Base-by-base conservation (phyloP, 2,329 filamentous ascomycete genomes). In the Hysterium pulicare region DNA sequence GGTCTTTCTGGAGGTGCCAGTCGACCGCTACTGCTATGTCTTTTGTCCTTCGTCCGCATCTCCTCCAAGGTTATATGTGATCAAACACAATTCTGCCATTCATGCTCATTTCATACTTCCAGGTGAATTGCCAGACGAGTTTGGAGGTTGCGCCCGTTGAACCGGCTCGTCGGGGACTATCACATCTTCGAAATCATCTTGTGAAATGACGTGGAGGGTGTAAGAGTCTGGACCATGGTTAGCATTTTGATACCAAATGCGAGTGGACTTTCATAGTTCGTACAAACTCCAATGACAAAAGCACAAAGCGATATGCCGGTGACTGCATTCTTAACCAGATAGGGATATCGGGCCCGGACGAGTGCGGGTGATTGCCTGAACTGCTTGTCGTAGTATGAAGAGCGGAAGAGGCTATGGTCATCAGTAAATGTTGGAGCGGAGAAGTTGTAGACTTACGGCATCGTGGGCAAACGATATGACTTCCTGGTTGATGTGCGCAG, bases 131-230 rank as follows among this genome's bases (percentile, higher is more conserved):
- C 13, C 15, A 19, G 24, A 10, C 9, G 23, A 5, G 16, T 39
- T 17, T 23, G 24, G 26, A 17, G 37, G 21, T 11, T 17, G 64
- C 30, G 70, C 59, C n/a, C 72, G 67, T 46, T 76, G 71, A 38
- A 70, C 67, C 36, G 87, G 84, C 40, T 78, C 74, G 64, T 88
- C 86, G 21, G 93, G 93, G 28, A 97, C 84, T 64, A 89, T 84
- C 57, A 97, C 90, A 64, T 98, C 93, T 44, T 90, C 87, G 72
- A 98, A 98, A 54, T 96, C 88, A 68, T 97, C 93, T 70, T 97
- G 93, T 33, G 91, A 89, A 61, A 98, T 87, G 41, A 88, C 89
- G 53, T 76, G 80, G 63, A 98, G 85, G 32, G 84, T 87, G 66
- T 80, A 87, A 41, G 77, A 71, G 62, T 87, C 84, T 86, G 37